phyloP scores from a whole-genome alignment of 805 yeast species.

The Barnettozyma pratensis region DNA sequence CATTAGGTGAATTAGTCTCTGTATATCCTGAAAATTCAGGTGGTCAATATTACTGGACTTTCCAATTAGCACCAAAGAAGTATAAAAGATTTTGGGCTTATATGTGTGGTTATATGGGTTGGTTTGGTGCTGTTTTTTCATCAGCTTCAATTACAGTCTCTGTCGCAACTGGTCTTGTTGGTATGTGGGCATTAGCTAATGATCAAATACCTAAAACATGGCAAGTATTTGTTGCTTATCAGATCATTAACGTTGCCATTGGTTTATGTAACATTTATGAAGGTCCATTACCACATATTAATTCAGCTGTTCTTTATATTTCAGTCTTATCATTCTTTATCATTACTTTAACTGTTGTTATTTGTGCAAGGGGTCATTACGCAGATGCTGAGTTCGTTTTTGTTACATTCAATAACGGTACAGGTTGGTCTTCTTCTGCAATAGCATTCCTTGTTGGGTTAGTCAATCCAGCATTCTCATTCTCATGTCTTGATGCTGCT shows the following conservation, averaged over 20 bases:
- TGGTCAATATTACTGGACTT: slow-evolving; percentile 55
- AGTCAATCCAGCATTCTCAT: slow-evolving; percentile 63
- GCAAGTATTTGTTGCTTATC: slow-evolving; percentile 48
- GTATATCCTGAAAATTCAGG: slow-evolving; percentile 49
- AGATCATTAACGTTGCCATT: slow-evolving; percentile 37
- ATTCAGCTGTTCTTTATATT: slow-evolving; percentile 42
- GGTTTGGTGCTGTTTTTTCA: slow-evolving; percentile 58
- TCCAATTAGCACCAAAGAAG: slow-evolving; percentile 40
- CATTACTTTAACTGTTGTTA: slow-evolving; percentile 47
- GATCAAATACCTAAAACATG: slow-evolving; percentile 37
- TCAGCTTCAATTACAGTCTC: slow-evolving; percentile 52
- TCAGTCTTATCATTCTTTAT: slow-evolving; percentile 46
- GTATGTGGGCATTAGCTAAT: slow-evolving; percentile 34
- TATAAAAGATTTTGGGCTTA: slow-evolving; percentile 36
- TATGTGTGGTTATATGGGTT: slow-evolving; percentile 52
- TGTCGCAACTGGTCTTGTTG: slow-evolving; percentile 44
- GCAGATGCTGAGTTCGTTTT: slow-evolving; percentile 48
- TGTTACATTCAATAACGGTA: slow-evolving; percentile 43
- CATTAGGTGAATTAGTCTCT: slow-evolving; percentile 45
- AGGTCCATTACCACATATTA: slow-evolving; percentile 41
- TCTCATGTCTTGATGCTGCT: slow-evolving; percentile 61
- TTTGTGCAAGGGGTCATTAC: slow-evolving; percentile 45
- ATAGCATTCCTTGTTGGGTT: slow-evolving; percentile 62
- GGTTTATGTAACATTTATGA: slow-evolving; percentile 46
- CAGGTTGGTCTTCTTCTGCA: slow-evolving; percentile 54